Evolutionary conservation across 176 grass and related monocot genomes (phyloP), one percentile per base, ranked within the genome.

Genomic region (Avena atlantica): DNA sequence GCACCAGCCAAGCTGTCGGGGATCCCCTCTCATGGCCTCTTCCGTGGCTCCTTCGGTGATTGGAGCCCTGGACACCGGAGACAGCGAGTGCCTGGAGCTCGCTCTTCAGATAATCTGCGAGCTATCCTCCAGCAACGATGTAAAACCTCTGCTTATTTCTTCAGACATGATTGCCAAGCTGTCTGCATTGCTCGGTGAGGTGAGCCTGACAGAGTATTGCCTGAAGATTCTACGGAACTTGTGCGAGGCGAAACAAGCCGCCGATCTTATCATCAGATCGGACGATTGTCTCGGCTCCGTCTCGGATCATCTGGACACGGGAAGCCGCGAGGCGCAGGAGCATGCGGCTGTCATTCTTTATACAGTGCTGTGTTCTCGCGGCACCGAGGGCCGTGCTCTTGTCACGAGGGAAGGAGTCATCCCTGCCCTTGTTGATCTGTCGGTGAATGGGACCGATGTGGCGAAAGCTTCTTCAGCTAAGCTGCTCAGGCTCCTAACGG

Each of bases 401-500:
- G 82, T 92, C 16, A 84, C 93, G 82, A 93, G 94, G 78, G 97
- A 99, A 87, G 94, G 92, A 15, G 87, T 99, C 24, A 92, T 99
- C 77, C 89, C 97, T 24, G 89, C 97, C 20, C 86, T 99, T 34
- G 90, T 99, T 52, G 87, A 96, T 27, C 79, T 96, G 70, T 96
- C 92, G 0, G 89, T 96, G 78, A 96, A 99, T 80, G 97, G 97
- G 70, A 99, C 86, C 70, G 86, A 85, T 59, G 84, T 67, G 25
- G 89, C 83, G 4, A 93, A 81, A 81, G 64, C 14, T 74, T 91
- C 65, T 48, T 89, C 97, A 6, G 64, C 64, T 34, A 93, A 85
- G 70, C 84, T 99, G 60, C 93, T 99, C 66, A 78, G 77, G 58
- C 78, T 90, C 85, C 82, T 99, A 6, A 86, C 90, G 74, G 89